Conservation (phyloP, 2,329 filamentous ascomycete species). For the Trichoderma sp. region DNA sequence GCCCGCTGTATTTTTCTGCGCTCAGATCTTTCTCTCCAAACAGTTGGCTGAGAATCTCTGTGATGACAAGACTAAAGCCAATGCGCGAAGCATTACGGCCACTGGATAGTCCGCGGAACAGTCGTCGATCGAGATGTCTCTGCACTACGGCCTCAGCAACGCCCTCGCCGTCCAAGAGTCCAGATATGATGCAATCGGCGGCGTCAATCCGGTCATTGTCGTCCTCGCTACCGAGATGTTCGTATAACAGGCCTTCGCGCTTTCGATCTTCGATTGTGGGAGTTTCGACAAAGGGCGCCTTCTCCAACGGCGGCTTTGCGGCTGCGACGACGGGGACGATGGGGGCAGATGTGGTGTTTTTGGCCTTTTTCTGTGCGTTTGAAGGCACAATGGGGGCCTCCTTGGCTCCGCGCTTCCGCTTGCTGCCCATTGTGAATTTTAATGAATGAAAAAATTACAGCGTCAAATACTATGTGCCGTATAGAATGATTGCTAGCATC, state of each 20-base stretch:
- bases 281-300: constrained; percentile 55
- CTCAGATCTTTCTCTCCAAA: constrained; percentile 57
- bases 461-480: constrained; percentile 8
- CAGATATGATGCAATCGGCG: constrained; percentile 61
- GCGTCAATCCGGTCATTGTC: constrained; percentile 59
- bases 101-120: constrained; percentile 88
- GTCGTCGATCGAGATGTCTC: constrained; percentile 65
- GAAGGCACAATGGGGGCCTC: constrained; percentile 36
- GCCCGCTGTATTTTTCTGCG: constrained; percentile 53
- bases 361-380: constrained; percentile 41
- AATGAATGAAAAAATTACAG: constrained; percentile 24
- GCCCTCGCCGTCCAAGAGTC: constrained; percentile 55
- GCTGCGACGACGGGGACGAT: constrained; percentile 31
- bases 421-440: constrained; percentile 40
- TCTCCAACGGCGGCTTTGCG: constrained; percentile 40
- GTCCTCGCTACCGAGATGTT: constrained; percentile 64
- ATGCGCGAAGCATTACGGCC: constrained; percentile 84
- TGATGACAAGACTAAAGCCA: constrained; percentile 86
- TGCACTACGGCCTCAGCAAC: constrained; percentile 58
- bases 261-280: constrained; percentile 58
- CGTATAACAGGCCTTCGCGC: constrained; percentile 63
- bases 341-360: constrained; percentile 36
- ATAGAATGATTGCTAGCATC: constrained; percentile 12
- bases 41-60: constrained; percentile 75
- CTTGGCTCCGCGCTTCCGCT: constrained; percentile 44